Evolutionary conservation across 352 stramenopile genomes (phyloP).

Genomic region (Thraustochytrium sp.): DNA sequence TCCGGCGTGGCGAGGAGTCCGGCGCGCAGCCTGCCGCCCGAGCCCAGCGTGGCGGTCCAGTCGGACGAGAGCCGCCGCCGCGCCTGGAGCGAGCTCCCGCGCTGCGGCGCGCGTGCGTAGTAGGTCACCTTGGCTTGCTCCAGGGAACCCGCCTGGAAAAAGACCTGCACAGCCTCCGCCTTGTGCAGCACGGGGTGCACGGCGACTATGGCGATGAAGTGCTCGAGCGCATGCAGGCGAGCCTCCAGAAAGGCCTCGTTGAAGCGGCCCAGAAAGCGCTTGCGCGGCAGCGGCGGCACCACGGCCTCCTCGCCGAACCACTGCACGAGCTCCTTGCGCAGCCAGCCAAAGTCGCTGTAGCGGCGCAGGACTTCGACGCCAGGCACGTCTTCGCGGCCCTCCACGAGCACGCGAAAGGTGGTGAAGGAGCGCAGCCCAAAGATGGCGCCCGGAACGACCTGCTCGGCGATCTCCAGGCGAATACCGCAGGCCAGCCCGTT

Average conservation of each 20-base stretch:
- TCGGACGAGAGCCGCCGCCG: not conserved
- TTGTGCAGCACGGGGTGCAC: constrained; percentile 18
- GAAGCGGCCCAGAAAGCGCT: constrained; percentile 23
- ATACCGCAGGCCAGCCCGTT: constrained; percentile 9
- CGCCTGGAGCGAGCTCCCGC: not conserved
- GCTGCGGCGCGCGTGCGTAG: not conserved
- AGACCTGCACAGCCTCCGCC: not conserved
- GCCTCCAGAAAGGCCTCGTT: constrained; percentile 14
- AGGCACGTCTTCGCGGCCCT: not conserved
- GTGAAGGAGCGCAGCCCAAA: constrained; percentile 23
- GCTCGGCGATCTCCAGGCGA: constrained; percentile 21
- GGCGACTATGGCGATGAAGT: constrained; percentile 21
- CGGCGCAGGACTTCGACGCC: constrained; percentile 5
- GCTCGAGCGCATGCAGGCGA: constrained; percentile 16
- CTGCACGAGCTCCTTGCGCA: constrained; percentile 19
- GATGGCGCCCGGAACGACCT: not conserved
- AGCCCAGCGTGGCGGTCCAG: not conserved
- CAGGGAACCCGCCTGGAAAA: not conserved
- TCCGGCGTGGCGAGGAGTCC: too few species aligned
- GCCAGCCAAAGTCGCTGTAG: constrained; percentile 33
- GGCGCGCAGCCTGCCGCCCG: too few species aligned
- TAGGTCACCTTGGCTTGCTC: not conserved
- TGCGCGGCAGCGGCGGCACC: not conserved
- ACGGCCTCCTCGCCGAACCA: constrained; percentile 12
- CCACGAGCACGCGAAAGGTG: not conserved